Conservation (phyloP, 495 filamentous ascomycete species). For the Podospora conica region DNA sequence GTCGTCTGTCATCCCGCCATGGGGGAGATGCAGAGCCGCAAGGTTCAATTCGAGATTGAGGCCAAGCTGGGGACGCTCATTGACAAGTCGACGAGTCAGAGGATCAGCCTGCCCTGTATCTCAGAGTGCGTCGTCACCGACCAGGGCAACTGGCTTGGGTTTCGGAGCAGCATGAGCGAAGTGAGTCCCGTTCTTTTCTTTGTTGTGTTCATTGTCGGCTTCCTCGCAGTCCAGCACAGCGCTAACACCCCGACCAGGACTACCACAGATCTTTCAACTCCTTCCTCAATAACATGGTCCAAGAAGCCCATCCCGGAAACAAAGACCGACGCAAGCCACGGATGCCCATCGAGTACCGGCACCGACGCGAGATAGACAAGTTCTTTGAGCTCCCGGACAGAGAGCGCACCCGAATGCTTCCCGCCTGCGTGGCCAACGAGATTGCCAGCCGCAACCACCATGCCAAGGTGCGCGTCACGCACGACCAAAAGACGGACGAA, state of each 20-base stretch:
- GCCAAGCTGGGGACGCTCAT: conserved; percentile 81
- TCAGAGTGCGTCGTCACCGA: conserved; percentile 61
- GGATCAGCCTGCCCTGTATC: conserved; percentile 56
- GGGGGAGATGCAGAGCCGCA: conserved; percentile 47
- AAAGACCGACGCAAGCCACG: conserved; percentile 36
- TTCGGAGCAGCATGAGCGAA: conserved; percentile 80
- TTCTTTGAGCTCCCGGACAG: conserved; percentile 70
- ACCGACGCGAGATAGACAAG: conserved; percentile 71
- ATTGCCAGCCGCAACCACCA: conserved; percentile 50
- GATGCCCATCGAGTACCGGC: conserved; percentile 70
- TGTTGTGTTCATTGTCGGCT: background rate
- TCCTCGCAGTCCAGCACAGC: background rate
- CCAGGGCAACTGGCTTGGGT: conserved; percentile 44
- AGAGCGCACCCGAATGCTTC: conserved; percentile 35
- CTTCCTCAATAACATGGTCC: conserved; percentile 68
- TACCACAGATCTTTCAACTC: conserved; percentile 76
- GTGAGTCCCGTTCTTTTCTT: conserved; percentile 43
- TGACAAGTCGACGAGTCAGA: conserved; percentile 59
- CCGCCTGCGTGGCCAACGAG: conserved; percentile 41
- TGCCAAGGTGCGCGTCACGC: conserved; percentile 69
- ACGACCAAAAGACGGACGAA: conserved; percentile 64
- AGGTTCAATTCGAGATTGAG: conserved; percentile 81
- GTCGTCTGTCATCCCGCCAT: conserved; percentile 56
- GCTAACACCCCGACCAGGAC: conserved; percentile 35
- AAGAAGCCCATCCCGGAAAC: conserved; percentile 44